Conservation (phyloP, 2,329 filamentous ascomycete genomes). For the Hymenoscyphus salicellus region DNA sequence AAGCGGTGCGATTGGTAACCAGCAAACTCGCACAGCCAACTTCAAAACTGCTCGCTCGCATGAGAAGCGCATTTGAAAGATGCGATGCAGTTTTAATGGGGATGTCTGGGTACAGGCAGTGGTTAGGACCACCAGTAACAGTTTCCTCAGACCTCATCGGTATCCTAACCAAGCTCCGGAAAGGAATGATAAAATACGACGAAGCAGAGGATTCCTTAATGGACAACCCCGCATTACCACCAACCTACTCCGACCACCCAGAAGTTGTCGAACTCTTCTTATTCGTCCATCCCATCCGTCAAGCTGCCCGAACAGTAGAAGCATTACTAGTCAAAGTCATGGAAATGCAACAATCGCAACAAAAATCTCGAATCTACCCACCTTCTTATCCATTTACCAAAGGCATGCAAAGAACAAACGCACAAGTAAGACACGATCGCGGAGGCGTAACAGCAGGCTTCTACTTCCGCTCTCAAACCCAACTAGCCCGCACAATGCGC, state of each 20-base stretch:
- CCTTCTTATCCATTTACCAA: conserved; percentile 55
- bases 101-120: conserved; percentile 48
- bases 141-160: conserved; percentile 44
- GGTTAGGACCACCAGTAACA: conserved; percentile 44
- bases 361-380: conserved; percentile 44
- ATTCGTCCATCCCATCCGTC: conserved; percentile 53
- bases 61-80: conserved; percentile 44
- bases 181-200: conserved; percentile 47
- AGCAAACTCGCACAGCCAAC: conserved; percentile 46
- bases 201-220: conserved; percentile 47
- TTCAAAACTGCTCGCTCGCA: conserved; percentile 45
- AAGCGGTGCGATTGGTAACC: conserved; percentile 34
- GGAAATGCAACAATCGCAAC: conserved; percentile 45
- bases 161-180: conserved; percentile 41
- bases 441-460: conserved; percentile 55
- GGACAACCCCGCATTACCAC: conserved; percentile 44
- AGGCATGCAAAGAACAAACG: conserved; percentile 52
- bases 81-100: conserved; percentile 55
- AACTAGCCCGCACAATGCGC: conserved; percentile 35
- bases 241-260: conserved; percentile 46
- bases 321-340: conserved; percentile 47
- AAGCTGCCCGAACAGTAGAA: conserved; percentile 49
- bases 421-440: conserved; percentile 57
- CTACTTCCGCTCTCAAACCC: conserved; percentile 38
- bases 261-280: conserved; percentile 54